Evolutionary conservation across 2,329 filamentous ascomycete genomes (phyloP), one percentile per base, ranked within the genome.

Genomic region (Dryadomyces quercus-mongolicae): DNA sequence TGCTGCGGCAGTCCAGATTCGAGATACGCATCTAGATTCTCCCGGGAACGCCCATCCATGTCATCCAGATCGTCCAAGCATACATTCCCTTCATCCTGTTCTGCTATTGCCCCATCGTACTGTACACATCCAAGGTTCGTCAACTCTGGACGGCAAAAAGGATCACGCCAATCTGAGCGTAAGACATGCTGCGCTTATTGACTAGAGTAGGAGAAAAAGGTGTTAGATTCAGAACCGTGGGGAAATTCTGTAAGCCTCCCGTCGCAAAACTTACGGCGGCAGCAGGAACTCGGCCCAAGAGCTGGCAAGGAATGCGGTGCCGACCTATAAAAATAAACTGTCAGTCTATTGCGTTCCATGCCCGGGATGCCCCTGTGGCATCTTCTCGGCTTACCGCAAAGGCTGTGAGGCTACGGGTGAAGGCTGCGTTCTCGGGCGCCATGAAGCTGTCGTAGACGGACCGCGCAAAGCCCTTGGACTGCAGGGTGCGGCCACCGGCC

Each of bases 371-470:
- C 8, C 25, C 4, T 31, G 25, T 31, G n/a, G n/a, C n/a, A n/a
- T 9, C 16, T 6, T 45, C 3, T 40, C 9, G 15, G 20, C 77
- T 63, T 70, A 82, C 78, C 49, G 76, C 77, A 64, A 83, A 84
- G 57, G 80, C 68, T 49, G 77, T 68, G 59, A 85, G 67, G 62
- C 81, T 84, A 62, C 77, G 74, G 57, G 85, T 80, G 54, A 85
- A 75, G 56, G 78, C 74, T 40, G 79, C 73, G 66, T 86, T 85
- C 65, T 85, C 82, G 38, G 81, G 68, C 52, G 76, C 74, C 49
- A 79, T 83, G 62, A 85, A 62, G 57, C 77, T 70, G 54, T 76
- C 73, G 68, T 84, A 85, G 56, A 75, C 69, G 53, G 69, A 70
- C 60, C 70, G 70, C 61, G 83, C 62, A 64, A 77, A 72, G 60